A percentile compares a stretch with the other conserved stretches of the same genome.
Conservation (phyloP, 139 green algal genomes). For the Marvania coccoides region DNA sequence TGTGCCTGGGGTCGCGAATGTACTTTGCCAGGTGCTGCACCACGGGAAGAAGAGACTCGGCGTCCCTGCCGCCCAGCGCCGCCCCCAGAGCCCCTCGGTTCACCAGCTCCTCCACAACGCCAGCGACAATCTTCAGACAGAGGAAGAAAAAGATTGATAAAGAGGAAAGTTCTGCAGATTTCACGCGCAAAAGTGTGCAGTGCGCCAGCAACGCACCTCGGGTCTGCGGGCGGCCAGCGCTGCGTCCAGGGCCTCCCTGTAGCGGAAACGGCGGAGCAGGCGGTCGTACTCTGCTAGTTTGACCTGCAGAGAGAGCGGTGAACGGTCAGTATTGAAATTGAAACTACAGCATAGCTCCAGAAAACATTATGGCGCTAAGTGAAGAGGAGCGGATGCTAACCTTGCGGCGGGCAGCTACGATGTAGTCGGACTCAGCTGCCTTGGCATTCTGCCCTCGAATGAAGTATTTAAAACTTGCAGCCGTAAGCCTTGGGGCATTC, state of each 20-base stretch:
- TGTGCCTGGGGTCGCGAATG: slow-evolving; percentile 53
- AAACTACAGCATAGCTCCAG: no score
- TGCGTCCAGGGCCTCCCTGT: slow-evolving; percentile 70
- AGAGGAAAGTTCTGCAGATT: not conserved
- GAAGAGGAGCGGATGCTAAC: not conserved
- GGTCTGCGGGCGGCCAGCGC: slow-evolving; percentile 48
- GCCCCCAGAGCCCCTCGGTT: slow-evolving; percentile 46
- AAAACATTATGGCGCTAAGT: no score
- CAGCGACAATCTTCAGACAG: slow-evolving; percentile 35
- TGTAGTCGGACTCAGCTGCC: slow-evolving; percentile 41
- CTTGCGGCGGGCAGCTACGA: slow-evolving; percentile 37
- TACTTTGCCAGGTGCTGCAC: slow-evolving; percentile 47
- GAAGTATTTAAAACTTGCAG: slow-evolving; percentile 78
- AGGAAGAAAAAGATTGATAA: not conserved
- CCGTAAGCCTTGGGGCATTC: slow-evolving; percentile 43
- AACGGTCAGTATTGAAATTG: no score
- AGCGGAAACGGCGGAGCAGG: slow-evolving; percentile 45
- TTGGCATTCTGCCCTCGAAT: slow-evolving; percentile 58
- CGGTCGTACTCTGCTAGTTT: slow-evolving; percentile 66
- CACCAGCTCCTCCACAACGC: slow-evolving; percentile 76
- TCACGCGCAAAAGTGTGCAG: not conserved
- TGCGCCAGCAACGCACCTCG: slow-evolving; percentile 36
- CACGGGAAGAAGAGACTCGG: slow-evolving; percentile 46
- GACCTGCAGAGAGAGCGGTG: slow-evolving; percentile 5
- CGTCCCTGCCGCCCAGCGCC: slow-evolving; percentile 53